Percentiles rank a stretch among this genome's conserved stretches.
Evolutionary conservation across 2,329 filamentous ascomycete species (phyloP).

Genomic region (Colletotrichum chrysophilum): DNA sequence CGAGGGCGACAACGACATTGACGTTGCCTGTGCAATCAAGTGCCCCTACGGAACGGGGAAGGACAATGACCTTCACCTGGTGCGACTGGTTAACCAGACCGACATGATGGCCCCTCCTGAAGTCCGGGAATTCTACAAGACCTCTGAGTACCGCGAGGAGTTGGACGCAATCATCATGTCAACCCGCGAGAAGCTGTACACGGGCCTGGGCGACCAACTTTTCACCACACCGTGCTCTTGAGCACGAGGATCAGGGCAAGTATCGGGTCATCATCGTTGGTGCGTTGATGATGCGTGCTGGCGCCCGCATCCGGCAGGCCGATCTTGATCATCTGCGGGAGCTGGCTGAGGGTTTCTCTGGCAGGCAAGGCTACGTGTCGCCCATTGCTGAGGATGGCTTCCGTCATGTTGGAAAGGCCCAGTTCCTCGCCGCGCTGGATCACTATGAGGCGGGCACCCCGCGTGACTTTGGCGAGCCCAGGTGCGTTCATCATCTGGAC

Average conservation of each 20-base stretch:
- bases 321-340: conserved; percentile 23
- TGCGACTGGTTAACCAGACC: not conserved
- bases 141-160: not conserved
- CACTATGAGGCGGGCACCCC: conserved; percentile 24
- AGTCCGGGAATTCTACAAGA: not conserved
- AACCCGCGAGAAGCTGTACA: not conserved
- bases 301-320: conserved; percentile 25
- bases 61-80: not conserved
- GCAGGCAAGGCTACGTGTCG: not conserved
- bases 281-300: conserved; percentile 28
- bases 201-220: not conserved
- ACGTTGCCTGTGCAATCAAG: not conserved
- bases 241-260: not conserved
- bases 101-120: not conserved
- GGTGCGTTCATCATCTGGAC: not conserved
- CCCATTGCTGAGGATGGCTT: conserved; percentile 17
- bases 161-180: not conserved
- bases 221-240: not conserved
- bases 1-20: not conserved
- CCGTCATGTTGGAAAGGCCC: conserved; percentile 19
- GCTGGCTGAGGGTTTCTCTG: conserved; percentile 12
- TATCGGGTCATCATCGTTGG: conserved; percentile 25
- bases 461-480: conserved; percentile 22
- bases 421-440: conserved; percentile 27
- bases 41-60: not conserved